A percentile compares a stretch with the other conserved stretches of the same genome.
Evolutionary conservation across 2,329 filamentous ascomycete species (phyloP).

Genomic region (Ophiostoma tasmaniense): DNA sequence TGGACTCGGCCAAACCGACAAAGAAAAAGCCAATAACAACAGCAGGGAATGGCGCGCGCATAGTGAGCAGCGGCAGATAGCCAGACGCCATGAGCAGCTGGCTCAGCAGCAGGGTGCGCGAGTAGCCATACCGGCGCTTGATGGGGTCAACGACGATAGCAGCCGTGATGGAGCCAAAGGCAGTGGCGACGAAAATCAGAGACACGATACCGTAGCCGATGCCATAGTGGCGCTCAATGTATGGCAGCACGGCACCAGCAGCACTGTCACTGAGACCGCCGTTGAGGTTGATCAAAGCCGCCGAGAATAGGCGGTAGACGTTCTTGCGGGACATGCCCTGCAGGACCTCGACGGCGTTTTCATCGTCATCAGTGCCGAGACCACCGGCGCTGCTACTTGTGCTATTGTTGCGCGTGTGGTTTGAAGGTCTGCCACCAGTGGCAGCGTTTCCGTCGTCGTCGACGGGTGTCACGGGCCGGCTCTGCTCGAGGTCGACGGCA

Average conservation of each 20-base stretch:
- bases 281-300: constrained; percentile 57
- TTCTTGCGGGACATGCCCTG: constrained; percentile 60
- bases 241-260: constrained; percentile 70
- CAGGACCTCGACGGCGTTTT: constrained; percentile 37
- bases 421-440: constrained; percentile 15
- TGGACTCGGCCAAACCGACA: constrained; percentile 50
- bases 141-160: constrained; percentile 61
- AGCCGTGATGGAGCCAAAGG: constrained; percentile 65
- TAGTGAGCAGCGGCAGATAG: constrained; percentile 56
- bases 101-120: constrained; percentile 52
- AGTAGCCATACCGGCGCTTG: constrained; percentile 54
- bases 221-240: constrained; percentile 64
- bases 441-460: constrained; percentile 6
- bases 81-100: constrained; percentile 49
- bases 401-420: not conserved
- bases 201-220: constrained; percentile 75
- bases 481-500: constrained; percentile 41
- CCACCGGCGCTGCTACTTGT: not conserved
- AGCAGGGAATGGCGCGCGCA: constrained; percentile 58
- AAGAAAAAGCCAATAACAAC: constrained; percentile 63
- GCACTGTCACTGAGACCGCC: constrained; percentile 69
- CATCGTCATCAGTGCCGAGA: constrained; percentile 16
- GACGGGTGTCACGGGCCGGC: constrained; percentile 40
- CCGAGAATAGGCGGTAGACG: constrained; percentile 56
- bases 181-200: constrained; percentile 71